Conservation (phyloP, 306 rosid genomes). For the Quercus suber region DNA sequence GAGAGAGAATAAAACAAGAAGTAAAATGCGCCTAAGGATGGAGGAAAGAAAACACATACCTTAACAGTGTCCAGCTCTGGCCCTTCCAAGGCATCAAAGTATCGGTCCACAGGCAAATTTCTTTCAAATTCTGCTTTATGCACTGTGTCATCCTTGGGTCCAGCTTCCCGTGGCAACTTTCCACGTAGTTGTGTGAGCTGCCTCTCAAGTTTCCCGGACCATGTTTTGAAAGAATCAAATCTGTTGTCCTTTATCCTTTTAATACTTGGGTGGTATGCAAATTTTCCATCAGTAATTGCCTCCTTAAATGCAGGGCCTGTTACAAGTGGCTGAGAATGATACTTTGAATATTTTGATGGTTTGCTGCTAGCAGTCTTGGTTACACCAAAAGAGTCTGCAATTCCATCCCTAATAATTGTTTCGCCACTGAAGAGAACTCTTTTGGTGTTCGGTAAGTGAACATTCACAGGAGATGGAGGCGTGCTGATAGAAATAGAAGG, state of each 20-base stretch:
- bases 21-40: not conserved
- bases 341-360: conserved; percentile 35
- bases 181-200: conserved; percentile 64
- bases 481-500: conserved; percentile 69
- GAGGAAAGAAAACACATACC: conserved; percentile 37
- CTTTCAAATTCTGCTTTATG: conserved; percentile 32
- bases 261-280: conserved; percentile 30
- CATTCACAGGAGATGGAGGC: conserved; percentile 54
- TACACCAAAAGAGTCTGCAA: conserved; percentile 12
- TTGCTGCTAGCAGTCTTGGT: not conserved
- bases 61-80: conserved; percentile 69
- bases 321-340: conserved; percentile 74
- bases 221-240: conserved; percentile 79
- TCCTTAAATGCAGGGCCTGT: conserved; percentile 19
- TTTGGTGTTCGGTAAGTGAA: conserved; percentile 22
- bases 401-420: conserved; percentile 16
- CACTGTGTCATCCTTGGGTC: conserved; percentile 20
- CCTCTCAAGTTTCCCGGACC: conserved; percentile 72
- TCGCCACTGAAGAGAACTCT: conserved; percentile 44
- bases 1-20: not conserved
- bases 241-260: conserved; percentile 47
- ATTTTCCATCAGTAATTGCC: not conserved
- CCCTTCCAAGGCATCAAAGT: conserved; percentile 65
- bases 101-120: conserved; percentile 59
- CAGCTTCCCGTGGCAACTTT: conserved; percentile 29